A percentile compares a stretch with the other conserved stretches of the same genome.
Conservation (phyloP, 2,329 filamentous ascomycete species). For the Stagonosporopsis vannaccii region DNA sequence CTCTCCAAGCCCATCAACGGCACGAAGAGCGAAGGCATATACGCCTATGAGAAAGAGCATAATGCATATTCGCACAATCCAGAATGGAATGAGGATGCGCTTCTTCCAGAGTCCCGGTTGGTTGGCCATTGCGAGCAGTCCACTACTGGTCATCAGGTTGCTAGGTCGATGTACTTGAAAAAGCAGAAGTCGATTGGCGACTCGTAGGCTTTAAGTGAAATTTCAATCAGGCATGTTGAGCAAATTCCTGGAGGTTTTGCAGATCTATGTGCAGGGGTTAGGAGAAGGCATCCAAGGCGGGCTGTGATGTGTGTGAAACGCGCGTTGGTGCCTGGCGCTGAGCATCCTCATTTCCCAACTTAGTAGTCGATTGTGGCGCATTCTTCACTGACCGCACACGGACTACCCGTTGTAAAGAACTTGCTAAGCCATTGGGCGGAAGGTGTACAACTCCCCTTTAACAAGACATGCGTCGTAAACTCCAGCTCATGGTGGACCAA, state of each 20-base stretch:
- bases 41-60: conserved; percentile 44
- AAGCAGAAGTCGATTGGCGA: neutral
- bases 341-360: conserved; percentile 19
- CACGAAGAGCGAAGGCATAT: conserved; percentile 36
- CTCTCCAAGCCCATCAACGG: conserved; percentile 25
- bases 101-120: conserved; percentile 45
- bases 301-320: conserved; percentile 30
- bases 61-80: conserved; percentile 42
- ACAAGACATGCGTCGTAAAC: neutral
- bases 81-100: conserved; percentile 49
- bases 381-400: neutral
- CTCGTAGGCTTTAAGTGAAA: neutral
- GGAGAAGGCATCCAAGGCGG: conserved; percentile 25
- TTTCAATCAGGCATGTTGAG: conserved; percentile 11
- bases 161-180: neutral
- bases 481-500: neutral
- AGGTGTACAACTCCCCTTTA: too few relatives aligned
- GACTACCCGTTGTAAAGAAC: neutral
- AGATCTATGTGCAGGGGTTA: conserved; percentile 26
- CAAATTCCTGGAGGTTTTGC: conserved; percentile 6
- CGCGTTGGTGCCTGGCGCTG: conserved; percentile 22
- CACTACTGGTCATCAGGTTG: neutral
- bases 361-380: conserved; percentile 1
- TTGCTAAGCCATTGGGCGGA: too few relatives aligned
- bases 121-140: conserved; percentile 29